Conservation (phyloP, 164 flowering plant species). For the Stephania yunnanensis region DNA sequence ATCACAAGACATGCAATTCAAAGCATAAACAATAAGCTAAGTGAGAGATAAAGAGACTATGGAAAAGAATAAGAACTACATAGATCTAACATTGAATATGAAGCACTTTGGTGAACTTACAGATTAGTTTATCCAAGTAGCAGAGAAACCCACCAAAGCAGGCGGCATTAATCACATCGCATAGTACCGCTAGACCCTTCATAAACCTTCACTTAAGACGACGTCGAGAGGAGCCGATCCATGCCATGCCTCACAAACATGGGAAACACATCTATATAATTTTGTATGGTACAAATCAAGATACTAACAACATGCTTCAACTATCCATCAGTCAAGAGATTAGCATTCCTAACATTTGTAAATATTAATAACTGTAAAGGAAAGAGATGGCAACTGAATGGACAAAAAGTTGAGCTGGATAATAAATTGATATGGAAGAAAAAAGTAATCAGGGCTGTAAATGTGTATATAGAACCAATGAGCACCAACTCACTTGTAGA, state of each 20-base stretch:
- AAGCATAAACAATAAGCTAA: not conserved
- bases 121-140: not conserved
- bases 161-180: not conserved
- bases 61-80: not conserved
- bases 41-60: not conserved
- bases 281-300: slow-evolving; percentile 2
- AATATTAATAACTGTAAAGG: slow-evolving; percentile 12
- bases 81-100: not conserved
- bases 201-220: not conserved
- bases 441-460: not conserved
- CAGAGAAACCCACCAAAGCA: not conserved
- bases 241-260: slow-evolving; percentile 2
- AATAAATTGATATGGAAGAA: not conserved
- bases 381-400: slow-evolving; percentile 6
- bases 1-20: not conserved
- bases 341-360: slow-evolving; percentile 22
- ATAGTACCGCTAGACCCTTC: not conserved
- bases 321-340: slow-evolving; percentile 16
- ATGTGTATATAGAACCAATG: too few species aligned
- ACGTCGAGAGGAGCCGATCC: not conserved
- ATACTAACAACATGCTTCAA: not conserved
- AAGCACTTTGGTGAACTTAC: not conserved
- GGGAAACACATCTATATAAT: not conserved
- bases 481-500: too few species aligned
- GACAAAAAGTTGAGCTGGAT: slow-evolving; percentile 9